phyloP scores from a whole-genome alignment of 202 grass and related monocot genomes.

The Schoenoplectus triqueter region DNA sequence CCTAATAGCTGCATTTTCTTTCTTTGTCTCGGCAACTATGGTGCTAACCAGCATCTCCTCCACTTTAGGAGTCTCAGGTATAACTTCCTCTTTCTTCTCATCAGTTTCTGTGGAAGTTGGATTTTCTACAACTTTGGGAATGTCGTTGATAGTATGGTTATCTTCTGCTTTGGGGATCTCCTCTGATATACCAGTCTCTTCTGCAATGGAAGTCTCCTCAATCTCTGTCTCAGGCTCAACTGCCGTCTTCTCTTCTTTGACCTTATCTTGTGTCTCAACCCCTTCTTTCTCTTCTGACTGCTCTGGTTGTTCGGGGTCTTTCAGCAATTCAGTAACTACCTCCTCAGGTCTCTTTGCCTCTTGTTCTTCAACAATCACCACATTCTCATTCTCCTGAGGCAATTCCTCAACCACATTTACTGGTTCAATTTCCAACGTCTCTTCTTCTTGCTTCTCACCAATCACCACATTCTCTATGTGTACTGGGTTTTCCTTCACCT shows the following conservation, averaged over 20 bases:
- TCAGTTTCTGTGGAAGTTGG: too few relatives aligned
- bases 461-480: constrained; percentile 18
- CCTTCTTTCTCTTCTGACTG: constrained; percentile 12
- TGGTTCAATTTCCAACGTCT: background rate
- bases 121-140: background rate
- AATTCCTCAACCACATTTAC: constrained; percentile 23
- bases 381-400: background rate
- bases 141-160: background rate
- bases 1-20: background rate
- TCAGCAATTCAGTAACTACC: constrained; percentile 8
- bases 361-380: background rate
- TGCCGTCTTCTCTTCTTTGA: constrained; percentile 21
- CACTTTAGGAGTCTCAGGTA: background rate
- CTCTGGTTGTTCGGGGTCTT: constrained; percentile 4
- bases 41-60: background rate
- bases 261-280: constrained; percentile 27
- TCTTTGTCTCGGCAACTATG: background rate
- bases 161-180: background rate
- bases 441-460: constrained; percentile 35
- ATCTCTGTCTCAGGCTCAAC: constrained; percentile 23
- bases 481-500: constrained; percentile 21
- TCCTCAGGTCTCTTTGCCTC: constrained; percentile 10
- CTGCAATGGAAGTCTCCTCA: constrained; percentile 15
- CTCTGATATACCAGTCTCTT: background rate
- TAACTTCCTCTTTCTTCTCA: too few relatives aligned